Evolutionary conservation across 495 filamentous ascomycete genomes (phyloP), one percentile per base, ranked within the genome.

Genomic region (Neurospora hispaniola): DNA sequence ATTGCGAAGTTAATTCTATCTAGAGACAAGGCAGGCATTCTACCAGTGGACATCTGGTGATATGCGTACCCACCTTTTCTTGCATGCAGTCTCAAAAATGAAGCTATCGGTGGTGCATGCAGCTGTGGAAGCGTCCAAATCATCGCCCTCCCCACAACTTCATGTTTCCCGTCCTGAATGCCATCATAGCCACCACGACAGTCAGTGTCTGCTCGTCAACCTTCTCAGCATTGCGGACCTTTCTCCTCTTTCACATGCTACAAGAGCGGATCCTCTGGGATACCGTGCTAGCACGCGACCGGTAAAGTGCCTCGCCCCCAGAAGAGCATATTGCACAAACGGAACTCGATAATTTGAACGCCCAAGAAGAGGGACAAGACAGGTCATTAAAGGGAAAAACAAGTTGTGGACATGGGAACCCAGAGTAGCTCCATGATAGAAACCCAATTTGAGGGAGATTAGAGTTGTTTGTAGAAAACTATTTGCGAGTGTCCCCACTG

Each of bases 371-470:
- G 4, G 35, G 4, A 5, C 2, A 6, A 6, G 35, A 38, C 35
- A 5, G 5, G 35, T 8, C 39, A 39, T 8, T 5, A 1, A 39
- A 39, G 7, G 7, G 1, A 39, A 9, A 7, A 38, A 39, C 5
- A 14, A 2, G 35, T 4, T 38, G 35, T 0, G 2, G 2, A 14
- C 2, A 11, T 54, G 2, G 23, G 0, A 54, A 2, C 5, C 11
- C 0, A 20, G 1, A 23, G 0, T 0, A 12, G 1, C 4, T 2
- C 9, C 1, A 2, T 0, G 0, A 12, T 48, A 5, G 0, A 12
- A 9, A 23, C 0, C 1, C 9, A 9, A 2, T 4, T 48, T 2
- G 9, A 48, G 0, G 4, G 44, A 2, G n/a, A 12, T 6, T 6
- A 1, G n/a, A 5, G 1, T 23, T 3, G 1, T 27, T 27, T 14